Conservation (phyloP, 768 basidiomycete species). For the Leccinum obscurum region DNA sequence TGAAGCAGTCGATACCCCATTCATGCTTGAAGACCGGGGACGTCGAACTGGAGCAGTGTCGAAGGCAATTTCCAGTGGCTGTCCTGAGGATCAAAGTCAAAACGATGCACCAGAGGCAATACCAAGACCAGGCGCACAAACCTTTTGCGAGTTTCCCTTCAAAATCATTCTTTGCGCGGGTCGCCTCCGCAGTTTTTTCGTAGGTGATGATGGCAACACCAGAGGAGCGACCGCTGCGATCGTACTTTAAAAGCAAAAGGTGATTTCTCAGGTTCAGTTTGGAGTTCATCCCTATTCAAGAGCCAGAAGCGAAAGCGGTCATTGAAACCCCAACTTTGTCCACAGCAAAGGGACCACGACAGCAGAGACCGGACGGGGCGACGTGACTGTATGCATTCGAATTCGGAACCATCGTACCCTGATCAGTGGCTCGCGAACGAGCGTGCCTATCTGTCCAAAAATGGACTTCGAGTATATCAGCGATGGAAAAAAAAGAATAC, state of each 20-base stretch:
- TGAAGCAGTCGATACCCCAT: conserved; percentile 48
- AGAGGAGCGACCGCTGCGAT: conserved; percentile 90
- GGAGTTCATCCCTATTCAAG: conserved; percentile 38
- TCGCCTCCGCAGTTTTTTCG: conserved; percentile 77
- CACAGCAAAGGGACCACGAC: conserved; percentile 31
- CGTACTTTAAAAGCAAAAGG: conserved; percentile 71
- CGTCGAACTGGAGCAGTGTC: conserved; percentile 49
- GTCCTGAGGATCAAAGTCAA: conserved; percentile 47
- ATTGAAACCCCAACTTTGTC: conserved; percentile 33
- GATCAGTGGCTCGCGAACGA: conserved; percentile 89
- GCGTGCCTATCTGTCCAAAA: conserved; percentile 90
- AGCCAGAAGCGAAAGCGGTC: conserved; percentile 46
- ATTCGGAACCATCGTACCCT: conserved; percentile 78
- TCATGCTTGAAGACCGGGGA: conserved; percentile 48
- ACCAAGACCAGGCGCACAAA: conserved; percentile 27
- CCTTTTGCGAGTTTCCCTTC: conserved; percentile 90
- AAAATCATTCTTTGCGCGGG: conserved; percentile 79
- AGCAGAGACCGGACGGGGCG: conserved; percentile 36
- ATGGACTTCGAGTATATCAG: conserved; percentile 55
- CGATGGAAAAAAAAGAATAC: background rate
- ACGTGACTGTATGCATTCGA: conserved; percentile 36
- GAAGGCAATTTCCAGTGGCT: conserved; percentile 73
- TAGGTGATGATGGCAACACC: conserved; percentile 81
- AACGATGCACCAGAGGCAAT: background rate
- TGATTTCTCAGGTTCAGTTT: conserved; percentile 59